A percentile compares a stretch with the other conserved stretches of the same genome.
Evolutionary conservation across 2,329 filamentous ascomycete species (phyloP).

Genomic region (Xylaria sp.): DNA sequence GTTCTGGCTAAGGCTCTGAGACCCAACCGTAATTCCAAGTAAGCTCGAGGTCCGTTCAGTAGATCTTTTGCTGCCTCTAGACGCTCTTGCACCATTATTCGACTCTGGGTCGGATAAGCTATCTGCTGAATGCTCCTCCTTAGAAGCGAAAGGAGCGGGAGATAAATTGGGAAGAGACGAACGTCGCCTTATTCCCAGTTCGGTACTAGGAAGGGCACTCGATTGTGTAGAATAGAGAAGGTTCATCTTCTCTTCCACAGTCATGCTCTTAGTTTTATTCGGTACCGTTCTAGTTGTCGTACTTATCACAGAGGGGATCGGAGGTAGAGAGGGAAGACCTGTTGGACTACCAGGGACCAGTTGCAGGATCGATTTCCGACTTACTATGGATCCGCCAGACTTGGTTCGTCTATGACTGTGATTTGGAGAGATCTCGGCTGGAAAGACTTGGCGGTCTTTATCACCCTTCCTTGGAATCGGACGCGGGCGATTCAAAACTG

Average conservation of each 20-base stretch:
- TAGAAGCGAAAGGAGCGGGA: slow-evolving; percentile 49
- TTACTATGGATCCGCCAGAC: slow-evolving; percentile 59
- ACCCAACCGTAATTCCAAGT: slow-evolving; percentile 52
- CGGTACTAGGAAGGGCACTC: slow-evolving; percentile 39
- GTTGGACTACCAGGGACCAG: slow-evolving; percentile 59
- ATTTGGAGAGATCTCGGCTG: slow-evolving; percentile 55
- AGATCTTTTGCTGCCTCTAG: slow-evolving; percentile 51
- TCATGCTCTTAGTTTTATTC: slow-evolving; percentile 68
- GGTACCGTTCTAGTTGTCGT: slow-evolving; percentile 55
- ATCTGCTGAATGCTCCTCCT: slow-evolving; percentile 40
- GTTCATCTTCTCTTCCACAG: slow-evolving; percentile 66
- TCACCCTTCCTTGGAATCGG: slow-evolving; percentile 63
- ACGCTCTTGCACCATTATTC: slow-evolving; percentile 40
- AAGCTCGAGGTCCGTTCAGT: slow-evolving; percentile 55
- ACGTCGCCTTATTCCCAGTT: slow-evolving; percentile 43
- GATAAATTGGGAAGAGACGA: slow-evolving; percentile 60
- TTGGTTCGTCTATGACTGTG: slow-evolving; percentile 59
- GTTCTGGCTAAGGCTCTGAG: slow-evolving; percentile 44
- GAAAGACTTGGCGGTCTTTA: slow-evolving; percentile 59
- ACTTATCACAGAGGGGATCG: slow-evolving; percentile 57
- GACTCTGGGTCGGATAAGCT: slow-evolving; percentile 43
- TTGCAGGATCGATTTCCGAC: slow-evolving; percentile 58
- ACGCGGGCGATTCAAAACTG: slow-evolving; percentile 65
- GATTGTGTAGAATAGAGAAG: slow-evolving; percentile 58
- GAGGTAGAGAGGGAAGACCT: slow-evolving; percentile 63